Base-by-base conservation (phyloP, 2,329 filamentous ascomycete species). In the Lithohypha guttulata region DNA sequence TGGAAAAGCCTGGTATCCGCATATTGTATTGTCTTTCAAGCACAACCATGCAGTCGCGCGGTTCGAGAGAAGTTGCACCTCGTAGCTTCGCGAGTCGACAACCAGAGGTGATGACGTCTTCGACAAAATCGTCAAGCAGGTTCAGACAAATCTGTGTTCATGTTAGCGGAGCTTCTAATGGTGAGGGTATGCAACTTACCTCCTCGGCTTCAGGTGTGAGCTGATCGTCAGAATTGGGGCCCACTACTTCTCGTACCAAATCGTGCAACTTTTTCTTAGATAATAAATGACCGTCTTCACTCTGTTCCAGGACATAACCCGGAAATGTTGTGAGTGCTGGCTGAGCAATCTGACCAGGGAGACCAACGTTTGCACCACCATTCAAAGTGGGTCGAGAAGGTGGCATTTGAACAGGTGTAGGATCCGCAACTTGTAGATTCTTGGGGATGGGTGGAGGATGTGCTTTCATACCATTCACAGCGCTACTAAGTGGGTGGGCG, bases 201-300 rank as follows among this genome's bases (percentile, higher is more conserved):
- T 96, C 89, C 73, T 98, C 91, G 34, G 94, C 89, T 51, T 96
- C 91, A 1, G 91, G 84, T 19, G 84, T 84, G 49, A 96, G 65
- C 25, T 79, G 74, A 48, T 84, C 81, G 33, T 76, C 73, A 18
- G 77, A 79, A 7, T 50, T 51, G 10, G 81, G 81, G 39, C 87
- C 87, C 23, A 85, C 93, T 43, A 96, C 86, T 61, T 96, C 89
- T 35, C 87, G 77, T 6, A 96, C 87, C 25, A 98, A 71, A 58
- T 95, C 89, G 55, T 98, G 87, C 27, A 98, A 71, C 65, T 94
- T 96, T 66, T 93, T 93, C 74, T 95, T 95, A 65, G 82, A 93
- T n/a, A 98, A 69, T 1, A 98, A 82, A 29, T 87, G 80, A 53
- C 95, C 86, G 18, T 85, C 86, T 56, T 94, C 87, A 31, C 47